Base-by-base conservation (phyloP, 495 filamentous ascomycete genomes). In the Astrothelium macrocarpum region DNA sequence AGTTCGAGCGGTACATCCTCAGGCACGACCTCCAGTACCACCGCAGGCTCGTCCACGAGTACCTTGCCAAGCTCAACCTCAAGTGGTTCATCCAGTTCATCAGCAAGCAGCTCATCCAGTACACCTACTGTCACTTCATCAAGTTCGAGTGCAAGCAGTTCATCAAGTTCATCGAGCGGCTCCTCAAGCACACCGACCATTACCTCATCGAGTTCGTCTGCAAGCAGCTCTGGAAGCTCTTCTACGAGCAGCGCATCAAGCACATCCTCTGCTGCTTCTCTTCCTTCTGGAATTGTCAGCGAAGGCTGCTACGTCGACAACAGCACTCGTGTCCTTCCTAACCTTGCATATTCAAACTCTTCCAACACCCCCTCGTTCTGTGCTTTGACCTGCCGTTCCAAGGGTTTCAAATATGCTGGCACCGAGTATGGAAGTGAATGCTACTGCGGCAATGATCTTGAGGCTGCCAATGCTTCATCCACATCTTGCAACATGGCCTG, bases 351-450 rank as follows among this genome's bases (percentile, higher is more conserved):
- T 31, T 14, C 53, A 25, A 56, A 53, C 26, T 64, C 62, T 14
- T 56, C 42, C 18, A 53, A 64, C 18, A 64, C 62, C 14, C 62
- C 62, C 12, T 39, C 39, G n/a, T 39, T 59, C 32, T 64, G 62
- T 53, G 62, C 62, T 20, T 20, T 42, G 0, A 59, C 28, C 4
- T 64, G 62, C 53, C 62, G 53, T 12, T 39, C 34, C 23, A 65
- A 61, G 14, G 63, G 63, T 5, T 65, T 45, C 59, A 46, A 60
- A 20, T 65, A 61, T 31, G 36, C 31, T n/a, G 63, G 63, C 20
- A 61, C 59, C 2, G 63, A 65, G 29, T 65, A 65, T 39, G 60
- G 60, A 4, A 36, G 31, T 12, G 62, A 63, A 32, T 63, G 62
- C 60, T 62, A 31, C n/a, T 62, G 60, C 25, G 60, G 60, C 18